Conservation (phyloP, 2,329 filamentous ascomycete species). For the Fusarium fracticaudum region DNA sequence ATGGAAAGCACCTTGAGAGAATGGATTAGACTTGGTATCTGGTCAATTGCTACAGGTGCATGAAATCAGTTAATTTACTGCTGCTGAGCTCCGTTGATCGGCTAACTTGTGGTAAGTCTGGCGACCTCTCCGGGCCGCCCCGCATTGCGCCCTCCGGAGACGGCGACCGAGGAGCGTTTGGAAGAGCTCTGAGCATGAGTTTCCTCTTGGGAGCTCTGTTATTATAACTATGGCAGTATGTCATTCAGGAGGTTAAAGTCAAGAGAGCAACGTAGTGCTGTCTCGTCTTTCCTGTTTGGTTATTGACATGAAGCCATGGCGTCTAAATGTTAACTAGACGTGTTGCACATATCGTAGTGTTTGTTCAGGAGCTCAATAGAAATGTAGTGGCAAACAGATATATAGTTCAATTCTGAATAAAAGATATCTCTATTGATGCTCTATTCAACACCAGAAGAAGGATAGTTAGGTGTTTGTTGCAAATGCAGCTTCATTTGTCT, state of each 20-base stretch:
- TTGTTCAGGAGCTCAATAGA: background rate
- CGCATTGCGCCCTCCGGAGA: constrained; percentile 33
- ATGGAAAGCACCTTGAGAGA: constrained; percentile 7
- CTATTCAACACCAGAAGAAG: constrained; percentile 15
- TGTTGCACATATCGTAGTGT: background rate
- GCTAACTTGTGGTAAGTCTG: constrained; percentile 22
- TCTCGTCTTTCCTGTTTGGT: background rate
- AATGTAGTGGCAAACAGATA: background rate
- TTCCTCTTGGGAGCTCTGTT: background rate
- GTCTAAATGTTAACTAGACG: background rate
- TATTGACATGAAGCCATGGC: background rate
- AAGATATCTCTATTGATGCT: background rate
- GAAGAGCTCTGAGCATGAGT: background rate
- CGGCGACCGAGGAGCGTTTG: constrained; percentile 2
- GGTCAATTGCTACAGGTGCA: background rate
- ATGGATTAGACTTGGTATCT: background rate
- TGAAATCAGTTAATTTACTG: constrained; percentile 17
- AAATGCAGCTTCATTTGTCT: background rate
- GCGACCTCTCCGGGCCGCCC: constrained; percentile 10
- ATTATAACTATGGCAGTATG: background rate
- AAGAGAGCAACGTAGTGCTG: background rate
- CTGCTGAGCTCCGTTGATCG: constrained; percentile 38
- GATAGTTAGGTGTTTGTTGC: background rate
- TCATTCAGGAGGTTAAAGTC: background rate
- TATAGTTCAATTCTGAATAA: background rate